Conservation (phyloP, 176 grass and related monocot genomes). For the Juncus inflexus region DNA sequence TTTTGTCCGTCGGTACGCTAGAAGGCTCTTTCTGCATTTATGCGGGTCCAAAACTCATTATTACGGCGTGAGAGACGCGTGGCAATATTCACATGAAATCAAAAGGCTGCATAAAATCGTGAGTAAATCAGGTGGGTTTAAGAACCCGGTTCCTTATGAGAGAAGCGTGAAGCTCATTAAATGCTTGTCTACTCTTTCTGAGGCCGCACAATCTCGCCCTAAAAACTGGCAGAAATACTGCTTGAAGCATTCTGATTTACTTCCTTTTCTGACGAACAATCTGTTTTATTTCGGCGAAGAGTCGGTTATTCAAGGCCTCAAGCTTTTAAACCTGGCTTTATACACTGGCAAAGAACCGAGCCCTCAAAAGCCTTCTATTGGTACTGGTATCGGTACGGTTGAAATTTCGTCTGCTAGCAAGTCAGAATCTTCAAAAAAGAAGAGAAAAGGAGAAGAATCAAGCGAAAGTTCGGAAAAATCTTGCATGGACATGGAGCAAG, state of each 20-base stretch:
- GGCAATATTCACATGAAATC: conserved; percentile 87
- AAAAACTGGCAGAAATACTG: conserved; percentile 99
- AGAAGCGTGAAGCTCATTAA: conserved; percentile 96
- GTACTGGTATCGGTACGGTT: conserved; percentile 36
- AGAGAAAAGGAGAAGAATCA: conserved; percentile 74
- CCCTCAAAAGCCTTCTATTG: conserved; percentile 39
- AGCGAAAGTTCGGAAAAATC: conserved; percentile 76
- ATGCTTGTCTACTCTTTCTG: conserved; percentile 73
- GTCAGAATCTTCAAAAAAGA: conserved; percentile 52
- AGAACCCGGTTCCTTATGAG: conserved; percentile 88
- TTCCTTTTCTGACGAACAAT: conserved; percentile 79
- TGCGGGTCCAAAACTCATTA: conserved; percentile 96
- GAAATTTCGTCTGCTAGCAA: conserved; percentile 46
- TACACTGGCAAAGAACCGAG: conserved; percentile 80
- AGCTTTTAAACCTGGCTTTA: conserved; percentile 89
- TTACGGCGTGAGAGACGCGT: conserved; percentile 85
- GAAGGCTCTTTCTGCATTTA: conserved; percentile 95
- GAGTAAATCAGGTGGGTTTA: conserved; percentile 84
- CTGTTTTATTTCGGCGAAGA: conserved; percentile 93
- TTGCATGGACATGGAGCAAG: conserved; percentile 88
- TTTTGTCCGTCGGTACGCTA: conserved; percentile 90
- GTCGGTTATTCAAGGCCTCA: conserved; percentile 88
- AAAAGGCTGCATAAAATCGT: conserved; percentile 80
- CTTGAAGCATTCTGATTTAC: conserved; percentile 76
- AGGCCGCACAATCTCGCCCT: conserved; percentile 81